Percentiles rank a stretch among this genome's conserved stretches.
Conservation (phyloP, 306 rosid species). For the Ormosia emarginata region DNA sequence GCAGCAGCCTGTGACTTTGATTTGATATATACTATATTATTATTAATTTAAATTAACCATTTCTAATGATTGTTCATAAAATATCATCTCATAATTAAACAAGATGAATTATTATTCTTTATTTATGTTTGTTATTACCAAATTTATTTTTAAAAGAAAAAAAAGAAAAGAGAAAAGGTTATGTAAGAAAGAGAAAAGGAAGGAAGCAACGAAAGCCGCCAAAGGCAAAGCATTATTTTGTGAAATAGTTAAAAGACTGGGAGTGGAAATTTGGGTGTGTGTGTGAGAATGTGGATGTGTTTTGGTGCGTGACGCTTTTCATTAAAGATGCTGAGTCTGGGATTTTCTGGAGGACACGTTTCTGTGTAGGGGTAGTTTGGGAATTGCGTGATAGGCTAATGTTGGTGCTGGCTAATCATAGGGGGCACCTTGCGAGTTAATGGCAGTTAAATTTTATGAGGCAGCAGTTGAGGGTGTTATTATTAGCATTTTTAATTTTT, state of each 20-base stretch:
- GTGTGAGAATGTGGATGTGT: background rate
- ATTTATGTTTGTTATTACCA: background rate
- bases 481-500: too few species aligned
- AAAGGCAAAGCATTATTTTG: constrained; percentile 23
- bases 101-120: background rate
- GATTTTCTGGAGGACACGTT: background rate
- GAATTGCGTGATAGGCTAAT: background rate
- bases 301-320: background rate
- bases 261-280: background rate
- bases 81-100: constrained; percentile 1
- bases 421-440: background rate
- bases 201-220: constrained; percentile 47
- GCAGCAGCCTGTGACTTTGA: constrained; percentile 45
- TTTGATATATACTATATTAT: constrained; percentile 7
- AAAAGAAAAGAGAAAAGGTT: background rate
- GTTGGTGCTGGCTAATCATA: background rate
- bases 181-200: background rate
- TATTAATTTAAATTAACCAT: background rate
- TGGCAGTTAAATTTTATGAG: background rate
- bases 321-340: background rate
- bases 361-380: constrained; percentile 10
- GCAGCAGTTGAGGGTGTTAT: background rate
- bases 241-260: background rate
- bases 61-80: constrained; percentile 31
- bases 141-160: background rate